Evolutionary conservation across 495 filamentous ascomycete species (phyloP), one percentile per base, ranked within the genome.

Genomic region (Diplogelasinospora grovesii): DNA sequence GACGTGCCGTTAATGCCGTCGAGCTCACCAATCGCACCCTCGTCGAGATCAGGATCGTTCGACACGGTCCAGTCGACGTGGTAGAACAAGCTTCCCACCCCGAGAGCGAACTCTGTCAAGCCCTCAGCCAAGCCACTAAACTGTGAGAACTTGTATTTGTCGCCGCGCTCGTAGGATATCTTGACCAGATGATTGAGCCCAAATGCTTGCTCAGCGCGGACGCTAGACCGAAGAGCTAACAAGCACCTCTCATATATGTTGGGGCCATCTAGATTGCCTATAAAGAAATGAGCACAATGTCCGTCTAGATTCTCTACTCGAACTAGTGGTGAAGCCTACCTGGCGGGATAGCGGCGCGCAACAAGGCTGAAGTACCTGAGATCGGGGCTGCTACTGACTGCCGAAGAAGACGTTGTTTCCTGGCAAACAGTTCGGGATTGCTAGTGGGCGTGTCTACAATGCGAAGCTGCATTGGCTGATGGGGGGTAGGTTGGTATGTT

Each of bases 101-200:
- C 76, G 14, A 94, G 69, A 4, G 84, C 77, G 54, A 88, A 90
- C 49, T 85, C 81, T 49, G 95, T 83, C 18, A 99, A 70, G 9
- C 83, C 84, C 56, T 97, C 92, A 2, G 86, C 86, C 24, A 99
- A 70, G 22, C 87, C 79, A n/a, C 83, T 81, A 53, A 95, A 96
- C 3, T 81, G 79, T 42, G 95, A 89, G 43, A 95, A 95, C 46
- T 85, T 84, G 61, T 93, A 95, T 54, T 95, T 95, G 55, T 97
- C 93, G 21, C 89, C 90, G 22, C 86, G 75, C 58, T 96, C 89
- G 41, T 85, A 88, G 0, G 89, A 95, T 13, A 95, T 95, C 57
- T 95, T 92, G 42, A 97, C 89, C 9, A 99, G 67, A 56, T 96
- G 90, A 42, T 88, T 86, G 13, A 97, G 64, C 0, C 86, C 88